Evolutionary conservation across 1,284 basidiomycete species (phyloP).

Genomic region (Malassezia sympodialis): DNA sequence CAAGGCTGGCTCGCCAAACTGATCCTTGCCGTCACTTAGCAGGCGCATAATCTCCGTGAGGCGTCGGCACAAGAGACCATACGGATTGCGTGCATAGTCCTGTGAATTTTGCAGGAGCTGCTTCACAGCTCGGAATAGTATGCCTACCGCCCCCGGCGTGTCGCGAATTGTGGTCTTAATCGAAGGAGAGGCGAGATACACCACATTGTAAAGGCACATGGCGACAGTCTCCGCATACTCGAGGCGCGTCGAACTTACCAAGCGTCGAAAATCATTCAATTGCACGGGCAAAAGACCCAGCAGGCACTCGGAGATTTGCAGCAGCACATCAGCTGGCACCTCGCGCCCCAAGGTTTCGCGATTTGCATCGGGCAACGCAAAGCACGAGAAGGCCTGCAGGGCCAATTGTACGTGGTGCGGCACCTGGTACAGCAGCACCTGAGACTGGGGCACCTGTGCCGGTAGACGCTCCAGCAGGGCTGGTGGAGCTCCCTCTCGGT

Average conservation of each 20-base stretch:
- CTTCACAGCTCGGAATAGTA: conserved; percentile 51
- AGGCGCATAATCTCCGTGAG: conserved; percentile 73
- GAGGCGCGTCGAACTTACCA: conserved; percentile 60
- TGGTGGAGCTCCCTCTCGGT: conserved; percentile 54
- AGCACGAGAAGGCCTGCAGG: conserved; percentile 68
- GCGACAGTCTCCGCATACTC: conserved; percentile 68
- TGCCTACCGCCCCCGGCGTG: conserved; percentile 48
- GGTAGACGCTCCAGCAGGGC: conserved; percentile 9
- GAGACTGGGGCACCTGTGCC: neutral
- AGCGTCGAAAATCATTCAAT: conserved; percentile 64
- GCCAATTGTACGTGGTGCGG: conserved; percentile 64
- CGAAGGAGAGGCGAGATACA: conserved; percentile 67
- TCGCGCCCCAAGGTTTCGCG: conserved; percentile 61
- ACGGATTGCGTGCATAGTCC: conserved; percentile 55
- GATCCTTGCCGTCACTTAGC: conserved; percentile 67
- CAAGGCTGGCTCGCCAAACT: conserved; percentile 57
- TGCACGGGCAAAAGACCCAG: conserved; percentile 71
- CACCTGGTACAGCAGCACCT: conserved; percentile 24
- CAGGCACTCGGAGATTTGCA: conserved; percentile 60
- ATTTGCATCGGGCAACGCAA: conserved; percentile 68
- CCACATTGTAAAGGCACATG: conserved; percentile 72
- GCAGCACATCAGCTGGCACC: conserved; percentile 57
- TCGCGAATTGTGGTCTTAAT: conserved; percentile 62
- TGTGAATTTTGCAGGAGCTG: conserved; percentile 51
- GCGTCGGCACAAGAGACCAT: conserved; percentile 61